Conservation (phyloP, 2,329 filamentous ascomycete genomes). For the Colletotrichum sojae region DNA sequence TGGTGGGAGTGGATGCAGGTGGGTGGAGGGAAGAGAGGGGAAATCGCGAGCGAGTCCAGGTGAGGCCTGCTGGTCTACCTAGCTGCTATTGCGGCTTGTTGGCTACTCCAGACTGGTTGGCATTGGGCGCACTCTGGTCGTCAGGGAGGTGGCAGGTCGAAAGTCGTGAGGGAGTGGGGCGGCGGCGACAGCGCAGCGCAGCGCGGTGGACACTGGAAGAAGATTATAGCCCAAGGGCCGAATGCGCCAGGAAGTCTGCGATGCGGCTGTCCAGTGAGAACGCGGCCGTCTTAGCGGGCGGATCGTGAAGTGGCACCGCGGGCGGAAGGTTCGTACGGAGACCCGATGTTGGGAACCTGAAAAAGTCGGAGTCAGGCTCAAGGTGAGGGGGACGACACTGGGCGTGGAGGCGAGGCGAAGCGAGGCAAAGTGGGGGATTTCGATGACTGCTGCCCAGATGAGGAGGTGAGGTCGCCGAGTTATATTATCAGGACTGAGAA, state of each 20-base stretch:
- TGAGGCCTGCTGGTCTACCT: slow-evolving; percentile 30
- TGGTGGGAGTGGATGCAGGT: slow-evolving; percentile 31
- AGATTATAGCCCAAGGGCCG: slow-evolving; percentile 29
- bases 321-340: slow-evolving; percentile 32
- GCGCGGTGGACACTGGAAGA: slow-evolving; percentile 3
- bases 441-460: too few relatives aligned
- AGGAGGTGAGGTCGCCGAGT: too few relatives aligned
- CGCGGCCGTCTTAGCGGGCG: slow-evolving; percentile 10
- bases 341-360: slow-evolving; percentile 20
- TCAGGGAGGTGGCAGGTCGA: not conserved
- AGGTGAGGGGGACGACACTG: not conserved
- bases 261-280: slow-evolving; percentile 34
- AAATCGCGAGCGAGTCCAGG: slow-evolving; percentile 36
- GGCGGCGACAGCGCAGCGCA: slow-evolving; percentile 16
- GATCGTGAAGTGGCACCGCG: slow-evolving; percentile 36
- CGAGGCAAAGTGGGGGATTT: too few relatives aligned
- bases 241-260: slow-evolving; percentile 32
- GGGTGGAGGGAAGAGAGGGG: slow-evolving; percentile 37
- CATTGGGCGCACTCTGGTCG: not conserved
- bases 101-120: not conserved
- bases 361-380: slow-evolving; percentile 20
- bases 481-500: too few relatives aligned
- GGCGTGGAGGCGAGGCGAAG: too few relatives aligned
- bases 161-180: slow-evolving; percentile 18
- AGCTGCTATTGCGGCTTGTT: slow-evolving; percentile 5